These are phyloP conservation scores for Coemansia sp. DNA, from an alignment of 371 early-diverging fungal species.

Conservation along the genomic window DNA sequence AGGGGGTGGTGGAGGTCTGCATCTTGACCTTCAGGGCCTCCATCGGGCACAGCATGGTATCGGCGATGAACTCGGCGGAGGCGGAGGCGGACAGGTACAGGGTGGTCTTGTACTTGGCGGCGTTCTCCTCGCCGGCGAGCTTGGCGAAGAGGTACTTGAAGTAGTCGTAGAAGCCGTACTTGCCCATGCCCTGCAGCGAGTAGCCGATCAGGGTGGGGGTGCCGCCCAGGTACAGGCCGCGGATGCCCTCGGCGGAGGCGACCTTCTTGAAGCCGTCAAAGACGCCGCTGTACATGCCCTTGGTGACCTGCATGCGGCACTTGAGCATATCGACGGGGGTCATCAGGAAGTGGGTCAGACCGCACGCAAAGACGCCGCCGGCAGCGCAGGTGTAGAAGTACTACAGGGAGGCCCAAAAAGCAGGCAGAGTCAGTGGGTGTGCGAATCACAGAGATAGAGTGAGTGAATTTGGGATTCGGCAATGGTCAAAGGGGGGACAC, in stretches of 20 bases:
- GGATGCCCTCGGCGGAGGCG: conserved; percentile 64
- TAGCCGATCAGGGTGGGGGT: conserved; percentile 85
- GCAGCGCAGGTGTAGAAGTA: conserved; percentile 58
- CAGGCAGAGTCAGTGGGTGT: too few species aligned
- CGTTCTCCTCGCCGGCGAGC: conserved; percentile 69
- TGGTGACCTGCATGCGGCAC: conserved; percentile 65
- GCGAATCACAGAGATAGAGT: too few species aligned
- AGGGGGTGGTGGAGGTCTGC: conserved; percentile 72
- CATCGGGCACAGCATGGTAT: conserved; percentile 77
- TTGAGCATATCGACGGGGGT: conserved; percentile 76
- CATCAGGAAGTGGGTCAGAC: conserved; percentile 66
- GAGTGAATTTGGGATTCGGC: too few species aligned
- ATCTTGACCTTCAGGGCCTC: conserved; percentile 81
- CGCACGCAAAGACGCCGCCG: conserved; percentile 70
- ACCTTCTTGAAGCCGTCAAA: conserved; percentile 70
- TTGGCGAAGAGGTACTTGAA: conserved; percentile 73
- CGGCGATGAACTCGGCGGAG: conserved; percentile 86
- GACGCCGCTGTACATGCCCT: conserved; percentile 64
- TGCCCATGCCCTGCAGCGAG: conserved; percentile 83
- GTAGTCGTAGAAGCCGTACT: conserved; percentile 86
- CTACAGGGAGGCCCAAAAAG: conserved; percentile 17
- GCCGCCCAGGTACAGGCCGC: conserved; percentile 75
- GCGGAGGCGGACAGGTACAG: conserved; percentile 80
- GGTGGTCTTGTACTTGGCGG: conserved; percentile 70
- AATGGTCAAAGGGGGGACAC: neutral